Base-by-base conservation (phyloP, 495 filamentous ascomycete genomes). In the Penicillium roqueforti region DNA sequence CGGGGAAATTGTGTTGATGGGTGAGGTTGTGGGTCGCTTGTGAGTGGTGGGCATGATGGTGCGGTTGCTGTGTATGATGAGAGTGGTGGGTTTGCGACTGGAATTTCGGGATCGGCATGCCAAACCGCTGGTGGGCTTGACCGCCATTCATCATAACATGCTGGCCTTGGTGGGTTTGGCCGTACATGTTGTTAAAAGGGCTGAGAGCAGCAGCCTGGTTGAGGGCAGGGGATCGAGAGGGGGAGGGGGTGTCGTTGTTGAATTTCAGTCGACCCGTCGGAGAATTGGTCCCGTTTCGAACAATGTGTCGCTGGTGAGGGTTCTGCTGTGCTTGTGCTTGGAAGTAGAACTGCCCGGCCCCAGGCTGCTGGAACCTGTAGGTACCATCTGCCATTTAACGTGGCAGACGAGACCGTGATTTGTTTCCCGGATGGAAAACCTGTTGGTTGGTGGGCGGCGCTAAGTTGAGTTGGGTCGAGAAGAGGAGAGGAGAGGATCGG, bases 371-470 rank as follows among this genome's bases (percentile, higher is more conserved):
- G 80, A 84, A 87, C 72, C 84, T 83, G 78, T 86, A 83, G 68
- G 77, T 78, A 85, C 83, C 87, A 88, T 91, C 87, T 82, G 87
- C 87, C 87, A 91, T 91, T 80, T 83, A 86, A 78, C 69, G 71
- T 68, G 71, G 70, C 71, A 70, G 69, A 75, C 61, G 70, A 71
- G 64, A 71, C 68, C 69, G 64, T 63, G 62, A 57, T 55, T 67
- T 65, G 55, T 65, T 63, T 62, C 56, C 57, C 58, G 70, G 64
- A 48, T 44, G 57, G 46, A 52, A 53, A 38, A 61, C 62, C 49
- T 58, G 56, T 57, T 59, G 57, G 63, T 53, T 52, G 59, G 59
- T 28, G 55, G 50, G 56, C 26, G 54, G 56, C 46, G 56, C 53
- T 45, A 59, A 51, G 59, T 53, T 60, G 34, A 58, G 55, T 19